A percentile compares a stretch with the other conserved stretches of the same genome.
Evolutionary conservation across 768 basidiomycete species (phyloP).

Genomic region (Leccinum sublutescens): DNA sequence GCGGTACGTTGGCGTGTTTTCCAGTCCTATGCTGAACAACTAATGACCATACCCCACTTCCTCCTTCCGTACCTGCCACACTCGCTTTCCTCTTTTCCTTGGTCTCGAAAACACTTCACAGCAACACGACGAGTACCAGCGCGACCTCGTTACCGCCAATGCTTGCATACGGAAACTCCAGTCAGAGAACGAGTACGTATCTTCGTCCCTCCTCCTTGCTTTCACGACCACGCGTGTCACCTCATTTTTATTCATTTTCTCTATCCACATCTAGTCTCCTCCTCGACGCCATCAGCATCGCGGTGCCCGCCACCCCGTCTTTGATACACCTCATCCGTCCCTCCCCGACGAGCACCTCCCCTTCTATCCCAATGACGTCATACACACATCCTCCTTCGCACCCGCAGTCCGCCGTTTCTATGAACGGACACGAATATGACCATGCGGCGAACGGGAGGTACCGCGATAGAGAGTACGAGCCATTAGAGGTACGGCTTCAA

Average conservation of each 20-base stretch:
- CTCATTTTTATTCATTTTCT: not conserved
- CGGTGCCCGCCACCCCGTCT: conserved; percentile 33
- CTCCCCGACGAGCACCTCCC: conserved; percentile 23
- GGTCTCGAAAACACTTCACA: not conserved
- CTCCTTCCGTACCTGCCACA: not conserved
- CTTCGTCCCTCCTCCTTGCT: not conserved
- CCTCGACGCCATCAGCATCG: conserved; percentile 33
- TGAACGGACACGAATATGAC: conserved; percentile 26
- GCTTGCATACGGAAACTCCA: conserved; percentile 29
- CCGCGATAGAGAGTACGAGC: conserved; percentile 25
- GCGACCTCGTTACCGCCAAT: conserved; percentile 29
- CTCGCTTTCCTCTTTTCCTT: not conserved
- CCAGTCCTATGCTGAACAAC: not conserved
- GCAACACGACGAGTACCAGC: conserved; percentile 27
- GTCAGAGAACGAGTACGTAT: conserved; percentile 33
- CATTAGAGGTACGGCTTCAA: conserved; percentile 12
- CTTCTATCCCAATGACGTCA: conserved; percentile 19
- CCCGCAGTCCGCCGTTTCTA: conserved; percentile 11
- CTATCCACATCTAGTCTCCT: conserved; percentile 26
- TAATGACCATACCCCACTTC: not conserved
- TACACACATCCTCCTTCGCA: conserved; percentile 13
- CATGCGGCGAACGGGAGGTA: conserved; percentile 29
- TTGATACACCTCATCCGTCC: conserved; percentile 32
- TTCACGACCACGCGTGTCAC: not conserved
- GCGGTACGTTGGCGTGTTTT: conserved; percentile 20